Evolutionary conservation across 2,329 filamentous ascomycete genomes (phyloP).

Genomic region (Colletotrichum costaricense): DNA sequence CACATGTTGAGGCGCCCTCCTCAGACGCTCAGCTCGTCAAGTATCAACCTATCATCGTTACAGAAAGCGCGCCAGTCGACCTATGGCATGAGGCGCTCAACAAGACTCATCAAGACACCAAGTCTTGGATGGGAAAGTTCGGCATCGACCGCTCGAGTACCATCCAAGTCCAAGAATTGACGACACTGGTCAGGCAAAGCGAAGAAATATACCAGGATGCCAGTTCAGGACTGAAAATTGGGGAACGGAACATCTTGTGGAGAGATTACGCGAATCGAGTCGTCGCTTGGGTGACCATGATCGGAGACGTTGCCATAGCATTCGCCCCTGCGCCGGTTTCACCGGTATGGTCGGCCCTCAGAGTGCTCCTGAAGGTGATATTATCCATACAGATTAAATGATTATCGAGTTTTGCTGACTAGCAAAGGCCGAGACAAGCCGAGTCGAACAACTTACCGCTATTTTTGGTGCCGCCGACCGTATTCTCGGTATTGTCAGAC

Average conservation of each 20-base stretch:
- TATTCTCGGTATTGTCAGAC: background rate
- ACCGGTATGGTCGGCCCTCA: background rate
- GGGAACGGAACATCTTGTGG: background rate
- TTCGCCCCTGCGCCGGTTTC: background rate
- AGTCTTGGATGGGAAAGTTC: background rate
- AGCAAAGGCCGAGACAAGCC: background rate
- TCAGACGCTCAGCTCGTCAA: background rate
- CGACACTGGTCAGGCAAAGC: background rate
- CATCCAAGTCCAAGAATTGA: background rate
- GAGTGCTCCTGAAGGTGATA: background rate
- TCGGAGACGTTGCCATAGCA: background rate
- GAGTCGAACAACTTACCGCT: background rate
- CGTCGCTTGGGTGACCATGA: background rate
- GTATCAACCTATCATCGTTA: background rate
- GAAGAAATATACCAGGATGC: background rate
- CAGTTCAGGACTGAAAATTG: background rate
- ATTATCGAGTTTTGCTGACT: background rate
- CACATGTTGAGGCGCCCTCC: background rate
- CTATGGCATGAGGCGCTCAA: background rate
- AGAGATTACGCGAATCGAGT: background rate
- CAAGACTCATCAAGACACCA: background rate
- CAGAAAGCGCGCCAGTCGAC: background rate
- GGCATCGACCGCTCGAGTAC: background rate
- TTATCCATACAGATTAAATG: too few species aligned
- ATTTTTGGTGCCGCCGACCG: background rate